Percentiles rank a stretch among this genome's conserved stretches.
Conservation (phyloP, 345 rosid species). For the Acer negundo region DNA sequence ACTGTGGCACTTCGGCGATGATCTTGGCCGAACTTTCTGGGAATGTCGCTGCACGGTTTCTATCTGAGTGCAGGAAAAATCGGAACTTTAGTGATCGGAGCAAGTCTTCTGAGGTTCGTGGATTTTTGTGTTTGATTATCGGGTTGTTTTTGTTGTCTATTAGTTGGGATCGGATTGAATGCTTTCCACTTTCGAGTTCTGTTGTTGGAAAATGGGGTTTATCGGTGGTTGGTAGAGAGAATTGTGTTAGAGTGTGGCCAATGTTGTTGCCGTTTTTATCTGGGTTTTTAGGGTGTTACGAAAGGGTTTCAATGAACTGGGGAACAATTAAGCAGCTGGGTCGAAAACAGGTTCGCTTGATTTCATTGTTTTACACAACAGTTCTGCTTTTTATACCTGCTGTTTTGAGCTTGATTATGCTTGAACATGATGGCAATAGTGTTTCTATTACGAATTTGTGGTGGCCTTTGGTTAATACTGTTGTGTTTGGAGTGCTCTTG, state of each 20-base stretch:
- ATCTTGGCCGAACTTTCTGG: constrained; percentile 91
- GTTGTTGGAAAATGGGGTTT: constrained; percentile 43
- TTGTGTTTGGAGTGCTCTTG: constrained; percentile 84
- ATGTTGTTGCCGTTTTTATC: constrained; percentile 83
- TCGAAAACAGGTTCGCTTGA: constrained; percentile 65
- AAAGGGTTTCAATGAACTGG: constrained; percentile 74
- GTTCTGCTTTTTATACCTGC: constrained; percentile 76
- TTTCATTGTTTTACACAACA: constrained; percentile 67
- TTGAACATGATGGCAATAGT: constrained; percentile 43
- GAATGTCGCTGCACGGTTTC: constrained; percentile 61
- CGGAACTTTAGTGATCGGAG: constrained; percentile 20
- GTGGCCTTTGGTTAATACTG: constrained; percentile 92
- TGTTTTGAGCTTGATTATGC: constrained; percentile 50
- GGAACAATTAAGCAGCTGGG: constrained; percentile 62
- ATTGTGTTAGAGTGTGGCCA: constrained; percentile 76
- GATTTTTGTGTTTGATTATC: constrained; percentile 54
- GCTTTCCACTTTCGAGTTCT: constrained; percentile 68
- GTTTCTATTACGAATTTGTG: constrained; percentile 62
- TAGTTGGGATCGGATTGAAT: constrained; percentile 88
- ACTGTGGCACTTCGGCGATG: constrained; percentile 93
- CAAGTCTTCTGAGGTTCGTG: constrained; percentile 48
- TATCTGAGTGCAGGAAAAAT: constrained; percentile 34
- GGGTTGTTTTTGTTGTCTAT: constrained; percentile 75
- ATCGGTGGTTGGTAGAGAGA: constrained; percentile 48
- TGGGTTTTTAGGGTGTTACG: constrained; percentile 87